Base-by-base conservation (phyloP, 1,284 basidiomycete species). In the Cutaneotrichosporon dermatis region DNA sequence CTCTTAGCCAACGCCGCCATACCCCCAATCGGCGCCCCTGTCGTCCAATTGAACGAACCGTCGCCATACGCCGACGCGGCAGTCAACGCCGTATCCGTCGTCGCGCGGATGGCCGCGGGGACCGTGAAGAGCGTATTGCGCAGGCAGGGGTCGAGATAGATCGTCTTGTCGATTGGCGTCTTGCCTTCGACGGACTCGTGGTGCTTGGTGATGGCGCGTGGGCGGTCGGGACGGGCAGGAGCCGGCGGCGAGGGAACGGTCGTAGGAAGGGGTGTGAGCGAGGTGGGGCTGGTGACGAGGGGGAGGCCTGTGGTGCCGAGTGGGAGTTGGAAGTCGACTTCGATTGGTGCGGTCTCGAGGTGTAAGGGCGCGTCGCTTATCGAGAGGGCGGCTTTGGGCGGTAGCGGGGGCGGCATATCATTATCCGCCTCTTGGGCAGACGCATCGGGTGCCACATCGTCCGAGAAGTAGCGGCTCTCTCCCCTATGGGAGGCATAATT, bases 21-120 rank as follows among this genome's bases (percentile, higher is more conserved):
- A 12, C 72, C 74, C 52, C 71, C 71, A n/a, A 76, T 71, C 33
- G 71, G 72, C 46, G 72, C 71, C 9, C 72, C 71, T 1, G 67
- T 70, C 13, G 69, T 70, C 44, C 59, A 50, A 54, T 69, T 69
- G 58, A 67, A 72, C 9, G 13, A 11, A 10, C 50, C 61, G 44
- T 64, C 57, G 4, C 54, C 54, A 44, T 61, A 64, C 40, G 59
- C 59, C 16, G 48, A 49, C 16, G 53, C 51, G 16, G 66, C 66
- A 1, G 65, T 67, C 25, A 73, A 57, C 13, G 70, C 69, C 15
- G 67, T 63, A 49, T 72, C 71, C 40, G 73, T 61, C 6, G 67
- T 53, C 40, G 67, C 67, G 34, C 66, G 64, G 7, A 74, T 53
- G 45, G 65, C 59, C 33, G 67, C 68, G 0, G 73, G 72, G 8